phyloP scores from a whole-genome alignment of 2,329 filamentous ascomycete genomes.

The Ophiostoma triangulosporum region DNA sequence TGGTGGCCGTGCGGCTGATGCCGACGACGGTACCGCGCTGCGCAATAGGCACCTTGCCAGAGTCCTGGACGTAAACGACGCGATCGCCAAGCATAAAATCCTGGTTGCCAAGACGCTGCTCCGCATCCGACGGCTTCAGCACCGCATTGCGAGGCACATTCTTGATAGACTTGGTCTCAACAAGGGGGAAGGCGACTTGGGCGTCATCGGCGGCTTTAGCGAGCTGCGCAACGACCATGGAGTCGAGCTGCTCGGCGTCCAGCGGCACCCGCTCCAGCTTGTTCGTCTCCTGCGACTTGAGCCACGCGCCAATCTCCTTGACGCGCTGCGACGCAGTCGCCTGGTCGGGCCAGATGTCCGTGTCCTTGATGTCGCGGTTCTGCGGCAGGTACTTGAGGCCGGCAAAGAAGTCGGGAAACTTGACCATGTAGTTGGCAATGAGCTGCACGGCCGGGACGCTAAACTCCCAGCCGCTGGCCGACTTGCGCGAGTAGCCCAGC shows the following conservation, averaged over 20 bases:
- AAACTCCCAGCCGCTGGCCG: constrained; percentile 85
- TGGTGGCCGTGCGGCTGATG: constrained; percentile 74
- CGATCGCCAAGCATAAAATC: constrained; percentile 75
- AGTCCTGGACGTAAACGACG: constrained; percentile 82
- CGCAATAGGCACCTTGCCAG: constrained; percentile 88
- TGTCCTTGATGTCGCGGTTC: constrained; percentile 70
- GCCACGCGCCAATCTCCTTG: constrained; percentile 87
- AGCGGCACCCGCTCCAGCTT: constrained; percentile 91
- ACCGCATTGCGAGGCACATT: constrained; percentile 77
- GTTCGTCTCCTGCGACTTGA: constrained; percentile 83
- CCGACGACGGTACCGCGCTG: constrained; percentile 89
- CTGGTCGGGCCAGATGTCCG: constrained; percentile 67
- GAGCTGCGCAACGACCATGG: constrained; percentile 69
- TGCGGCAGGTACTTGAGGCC: constrained; percentile 76
- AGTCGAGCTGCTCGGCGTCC: constrained; percentile 92
- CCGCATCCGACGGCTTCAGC: constrained; percentile 89
- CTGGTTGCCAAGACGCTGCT: constrained; percentile 79
- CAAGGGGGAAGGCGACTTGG: constrained; percentile 35
- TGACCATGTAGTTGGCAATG: constrained; percentile 78
- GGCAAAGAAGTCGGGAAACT: constrained; percentile 90
- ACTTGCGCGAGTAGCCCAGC: constrained; percentile 83
- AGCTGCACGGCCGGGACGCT: constrained; percentile 71
- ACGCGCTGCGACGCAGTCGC: constrained; percentile 63
- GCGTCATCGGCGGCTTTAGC: constrained; percentile 56
- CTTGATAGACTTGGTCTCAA: constrained; percentile 55